phyloP scores from a whole-genome alignment of 179 eudicot genomes.

The Amaranthus tricolor region DNA sequence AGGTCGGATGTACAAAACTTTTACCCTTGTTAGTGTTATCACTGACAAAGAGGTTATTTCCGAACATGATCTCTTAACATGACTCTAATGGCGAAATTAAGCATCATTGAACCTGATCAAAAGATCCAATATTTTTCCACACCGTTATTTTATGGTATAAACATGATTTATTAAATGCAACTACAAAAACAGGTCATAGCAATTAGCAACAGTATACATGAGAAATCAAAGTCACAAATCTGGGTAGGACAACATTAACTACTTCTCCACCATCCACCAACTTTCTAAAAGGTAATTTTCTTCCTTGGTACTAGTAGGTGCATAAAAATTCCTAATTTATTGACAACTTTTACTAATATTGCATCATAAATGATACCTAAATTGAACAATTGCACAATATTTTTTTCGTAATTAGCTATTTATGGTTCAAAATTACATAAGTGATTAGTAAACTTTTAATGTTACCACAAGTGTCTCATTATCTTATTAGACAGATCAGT shows the following conservation, averaged over 20 bases:
- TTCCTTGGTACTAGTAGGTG: not conserved
- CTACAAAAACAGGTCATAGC: conserved; percentile 15
- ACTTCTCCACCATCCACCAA: conserved; percentile 17
- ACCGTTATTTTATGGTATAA: not conserved
- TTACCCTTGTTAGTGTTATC: too few species aligned
- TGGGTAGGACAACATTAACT: conserved; percentile 25
- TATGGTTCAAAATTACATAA: too few species aligned
- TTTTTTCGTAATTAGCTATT: too few species aligned
- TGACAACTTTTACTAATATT: conserved; percentile 8
- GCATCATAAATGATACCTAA: not conserved
- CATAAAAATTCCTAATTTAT: conserved; percentile 1
- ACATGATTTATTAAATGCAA: not conserved
- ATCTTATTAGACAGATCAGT: too few species aligned
- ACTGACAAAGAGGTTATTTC: too few species aligned
- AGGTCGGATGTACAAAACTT: not conserved
- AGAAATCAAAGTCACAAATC: conserved; percentile 20
- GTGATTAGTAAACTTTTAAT: too few species aligned
- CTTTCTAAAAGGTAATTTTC: not conserved
- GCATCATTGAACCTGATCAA: not conserved
- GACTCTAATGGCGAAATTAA: too few species aligned
- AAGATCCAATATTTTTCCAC: not conserved
- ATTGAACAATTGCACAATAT: not conserved
- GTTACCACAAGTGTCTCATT: too few species aligned
- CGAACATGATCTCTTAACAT: too few species aligned
- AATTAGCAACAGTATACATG: not conserved